A percentile compares a stretch with the other conserved stretches of the same genome.
These are phyloP conservation scores for Diaporthe citriasiana DNA, from an alignment of 2,329 filamentous ascomycete species.

Conservation along the genomic window DNA sequence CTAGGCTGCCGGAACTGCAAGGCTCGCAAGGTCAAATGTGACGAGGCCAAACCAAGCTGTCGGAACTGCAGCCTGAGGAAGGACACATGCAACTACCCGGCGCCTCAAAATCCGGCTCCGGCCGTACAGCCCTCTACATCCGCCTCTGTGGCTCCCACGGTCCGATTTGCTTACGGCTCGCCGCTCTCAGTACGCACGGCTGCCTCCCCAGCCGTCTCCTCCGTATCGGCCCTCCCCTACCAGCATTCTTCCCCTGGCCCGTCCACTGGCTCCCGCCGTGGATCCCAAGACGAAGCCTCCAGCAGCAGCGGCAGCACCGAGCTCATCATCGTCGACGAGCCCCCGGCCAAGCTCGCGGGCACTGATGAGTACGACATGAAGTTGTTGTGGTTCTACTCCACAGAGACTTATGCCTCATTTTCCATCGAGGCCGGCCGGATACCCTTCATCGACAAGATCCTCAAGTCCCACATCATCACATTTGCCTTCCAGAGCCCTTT, in stretches of 20 bases:
- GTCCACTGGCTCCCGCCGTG: slow-evolving; percentile 28
- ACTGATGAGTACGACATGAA: slow-evolving; percentile 63
- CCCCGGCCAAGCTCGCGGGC: slow-evolving; percentile 52
- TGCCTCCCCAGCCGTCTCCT: slow-evolving; percentile 11
- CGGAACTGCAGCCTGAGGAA: slow-evolving; percentile 63
- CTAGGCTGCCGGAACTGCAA: slow-evolving; percentile 69
- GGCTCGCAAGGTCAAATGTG: slow-evolving; percentile 68
- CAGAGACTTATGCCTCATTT: slow-evolving; percentile 62
- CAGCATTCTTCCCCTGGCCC: slow-evolving; percentile 6
- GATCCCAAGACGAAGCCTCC: slow-evolving; percentile 32
- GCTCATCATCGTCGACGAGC: slow-evolving; percentile 52
- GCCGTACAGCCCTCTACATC: slow-evolving; percentile 40
- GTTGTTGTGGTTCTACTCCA: slow-evolving; percentile 69
- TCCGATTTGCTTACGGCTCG: slow-evolving; percentile 31
- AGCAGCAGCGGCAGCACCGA: slow-evolving; percentile 46
- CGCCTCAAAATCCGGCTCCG: neutral
- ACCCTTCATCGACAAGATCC: slow-evolving; percentile 56
- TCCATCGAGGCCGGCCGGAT: slow-evolving; percentile 55
- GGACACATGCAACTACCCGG: slow-evolving; percentile 63
- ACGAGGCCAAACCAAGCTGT: slow-evolving; percentile 65
- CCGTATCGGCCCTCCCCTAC: slow-evolving; percentile 16
- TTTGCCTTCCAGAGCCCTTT: slow-evolving; percentile 67
- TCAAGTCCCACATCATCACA: slow-evolving; percentile 62
- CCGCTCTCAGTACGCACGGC: slow-evolving; percentile 38
- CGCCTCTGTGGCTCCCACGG: slow-evolving; percentile 16